Evolutionary conservation across 768 basidiomycete genomes (phyloP).

Genomic region (Agaricus subrufescens): DNA sequence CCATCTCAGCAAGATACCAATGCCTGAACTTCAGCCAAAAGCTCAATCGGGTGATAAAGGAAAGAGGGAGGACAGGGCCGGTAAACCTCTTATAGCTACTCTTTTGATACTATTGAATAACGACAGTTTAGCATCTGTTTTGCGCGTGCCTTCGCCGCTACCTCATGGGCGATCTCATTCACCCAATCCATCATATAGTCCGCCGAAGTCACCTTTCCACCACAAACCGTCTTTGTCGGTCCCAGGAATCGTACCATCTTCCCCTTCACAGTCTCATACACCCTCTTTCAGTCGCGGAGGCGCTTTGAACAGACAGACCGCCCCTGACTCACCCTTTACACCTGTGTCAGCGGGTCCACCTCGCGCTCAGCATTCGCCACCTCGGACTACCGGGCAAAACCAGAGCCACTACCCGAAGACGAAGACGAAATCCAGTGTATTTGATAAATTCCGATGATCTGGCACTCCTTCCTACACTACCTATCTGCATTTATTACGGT

Average conservation of each 20-base stretch:
- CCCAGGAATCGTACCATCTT: not conserved
- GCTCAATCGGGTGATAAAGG: conserved; percentile 22
- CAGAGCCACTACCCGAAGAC: conserved; percentile 1
- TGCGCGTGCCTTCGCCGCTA: conserved; percentile 6
- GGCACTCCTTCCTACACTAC: not conserved
- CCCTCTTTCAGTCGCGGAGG: not conserved
- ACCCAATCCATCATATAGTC: not conserved
- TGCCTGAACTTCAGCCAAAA: conserved; percentile 75
- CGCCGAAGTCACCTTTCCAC: conserved; percentile 10
- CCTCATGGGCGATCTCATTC: not conserved
- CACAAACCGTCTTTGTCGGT: not conserved
- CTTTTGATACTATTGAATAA: conserved; percentile 13
- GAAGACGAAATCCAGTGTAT: conserved; percentile 9
- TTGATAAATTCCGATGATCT: conserved; percentile 9
- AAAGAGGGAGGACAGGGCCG: conserved; percentile 39
- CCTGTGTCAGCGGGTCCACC: conserved; percentile 1
- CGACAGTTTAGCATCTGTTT: not conserved
- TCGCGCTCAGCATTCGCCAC: not conserved
- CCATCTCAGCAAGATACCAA: conserved; percentile 82
- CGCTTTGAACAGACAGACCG: conserved; percentile 1
- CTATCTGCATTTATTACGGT: not conserved
- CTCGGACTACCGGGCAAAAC: not conserved
- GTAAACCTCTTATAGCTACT: conserved; percentile 21
- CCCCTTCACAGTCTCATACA: not conserved
- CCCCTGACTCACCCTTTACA: conserved; percentile 4